Evolutionary conservation across 1,139 yeast species (phyloP), one percentile per base, ranked within the genome.

Genomic region (Suhomyces maxii): DNA sequence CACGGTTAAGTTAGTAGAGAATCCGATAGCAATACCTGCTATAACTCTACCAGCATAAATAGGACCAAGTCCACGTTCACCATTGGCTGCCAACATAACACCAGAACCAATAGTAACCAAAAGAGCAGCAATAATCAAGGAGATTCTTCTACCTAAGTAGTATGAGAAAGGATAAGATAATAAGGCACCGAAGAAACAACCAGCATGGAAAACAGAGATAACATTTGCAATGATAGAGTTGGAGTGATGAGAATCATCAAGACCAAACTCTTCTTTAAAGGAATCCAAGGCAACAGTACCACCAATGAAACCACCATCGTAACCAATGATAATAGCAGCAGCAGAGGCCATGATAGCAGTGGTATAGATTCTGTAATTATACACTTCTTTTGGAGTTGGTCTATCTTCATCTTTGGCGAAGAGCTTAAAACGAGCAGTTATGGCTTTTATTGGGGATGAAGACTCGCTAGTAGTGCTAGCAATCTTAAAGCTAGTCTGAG

Each of bases 181-280:
- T 26, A 73, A 56, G 2, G 80, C 74, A 8, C 80, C 81, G 51
- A 74, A 73, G 55, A 76, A 75, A 34, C 77, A 74, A 8, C 76
- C 78, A 26, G 70, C 76, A 49, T 77, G 81, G 58, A 74, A 74
- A 34, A 73, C 65, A 9, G 79, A 72, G 36, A 76, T 74, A 34
- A 76, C 61, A 50, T 69, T 73, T 34, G 72, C 64, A 4, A 65
- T 55, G 33, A 67, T 56, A 39, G 37, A 50, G 37, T 57, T 59
- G 14, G 68, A 59, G 38, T 68, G 67, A 18, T 45, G 13, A 2
- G 57, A 45, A 23, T 44, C 47, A 48, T 64, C 67, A 39, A 73
- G 61, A 7, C 70, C 69, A 54, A 73, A 73, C 51, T 69, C 76
- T 7, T 56, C 34, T 48, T 56, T 56, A 51, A 73, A 73, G 2